These are phyloP conservation scores for Stromatinia cepivora DNA, from an alignment of 2,329 filamentous ascomycete species.

Conservation along the genomic window DNA sequence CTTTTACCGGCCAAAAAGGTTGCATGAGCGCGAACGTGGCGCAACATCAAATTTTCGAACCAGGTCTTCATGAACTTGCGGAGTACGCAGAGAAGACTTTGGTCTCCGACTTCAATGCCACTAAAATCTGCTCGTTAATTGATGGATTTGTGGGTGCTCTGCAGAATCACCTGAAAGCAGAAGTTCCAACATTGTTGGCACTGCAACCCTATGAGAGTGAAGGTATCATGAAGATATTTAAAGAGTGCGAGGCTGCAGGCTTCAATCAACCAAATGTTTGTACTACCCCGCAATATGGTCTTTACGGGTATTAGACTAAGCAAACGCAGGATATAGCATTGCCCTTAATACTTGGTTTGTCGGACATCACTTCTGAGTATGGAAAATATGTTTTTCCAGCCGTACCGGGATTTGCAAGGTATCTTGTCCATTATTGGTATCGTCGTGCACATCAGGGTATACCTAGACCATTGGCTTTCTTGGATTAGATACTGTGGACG, in stretches of 20 bases:
- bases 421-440: neutral
- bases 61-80: neutral
- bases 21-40: neutral
- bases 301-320: neutral
- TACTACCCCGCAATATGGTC: too few species aligned
- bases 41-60: slow-evolving; percentile 8
- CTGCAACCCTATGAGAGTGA: neutral
- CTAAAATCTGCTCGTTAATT: too few species aligned
- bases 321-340: neutral
- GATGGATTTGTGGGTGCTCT: neutral
- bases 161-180: neutral
- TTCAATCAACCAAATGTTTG: slow-evolving; percentile 3
- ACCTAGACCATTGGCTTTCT: neutral
- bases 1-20: neutral
- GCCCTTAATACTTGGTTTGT: neutral
- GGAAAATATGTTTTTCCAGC: neutral
- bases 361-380: neutral
- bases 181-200: neutral
- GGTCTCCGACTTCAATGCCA: neutral
- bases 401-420: neutral
- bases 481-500: neutral
- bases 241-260: neutral
- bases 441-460: neutral
- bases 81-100: neutral
- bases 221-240: neutral